Base-by-base conservation (phyloP, 2,329 filamentous ascomycete genomes). In the Penicillium sp. region DNA sequence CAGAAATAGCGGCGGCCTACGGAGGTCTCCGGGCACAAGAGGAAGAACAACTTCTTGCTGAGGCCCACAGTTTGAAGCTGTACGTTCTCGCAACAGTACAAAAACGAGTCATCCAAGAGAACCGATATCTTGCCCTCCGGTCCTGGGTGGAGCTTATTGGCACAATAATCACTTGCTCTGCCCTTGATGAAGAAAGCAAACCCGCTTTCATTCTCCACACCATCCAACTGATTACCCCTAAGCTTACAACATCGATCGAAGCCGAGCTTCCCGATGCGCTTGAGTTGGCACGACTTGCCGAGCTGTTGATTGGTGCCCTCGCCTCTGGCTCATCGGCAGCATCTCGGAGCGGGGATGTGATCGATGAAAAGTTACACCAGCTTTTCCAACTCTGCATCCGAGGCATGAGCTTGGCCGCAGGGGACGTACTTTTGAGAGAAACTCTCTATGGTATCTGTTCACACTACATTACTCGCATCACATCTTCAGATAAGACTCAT, bases 371-470 rank as follows among this genome's bases (percentile, higher is more conserved):
- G 67, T 81, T 97, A 0, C 92, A 92, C 68, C 89, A 96, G 68
- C 83, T 97, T 4, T 97, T 99, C 80, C 90, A 96, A 59, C 85
- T 91, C 38, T 92, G 90, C 58, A 80, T 97, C 13, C 84, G 87
- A 63, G 91, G 91, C 5, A 88, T 96, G 51, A 85, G 87, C 60
- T 86, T 89, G 57, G 87, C 89, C 67, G 83, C 86, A 1, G 86
- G 88, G 4, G 87, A 84, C 49, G 79, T 89, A 14, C 81, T 86
- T 51, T 78, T 99, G 38, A 87, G 94, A 47, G 86, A 94, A 54
- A 83, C 90, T 21, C 93, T 96, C 74, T 99, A 97, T 73, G 89
- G 89, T 66, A 96, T 96, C 64, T 92, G 90, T 76, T 93, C 92
- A 71, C 86, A 90, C 18, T 96, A 96, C 70, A 81, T 96, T 49